Evolutionary conservation across 202 grass and related monocot species (phyloP).

Genomic region (Bolboschoenoplectus hybrid): DNA sequence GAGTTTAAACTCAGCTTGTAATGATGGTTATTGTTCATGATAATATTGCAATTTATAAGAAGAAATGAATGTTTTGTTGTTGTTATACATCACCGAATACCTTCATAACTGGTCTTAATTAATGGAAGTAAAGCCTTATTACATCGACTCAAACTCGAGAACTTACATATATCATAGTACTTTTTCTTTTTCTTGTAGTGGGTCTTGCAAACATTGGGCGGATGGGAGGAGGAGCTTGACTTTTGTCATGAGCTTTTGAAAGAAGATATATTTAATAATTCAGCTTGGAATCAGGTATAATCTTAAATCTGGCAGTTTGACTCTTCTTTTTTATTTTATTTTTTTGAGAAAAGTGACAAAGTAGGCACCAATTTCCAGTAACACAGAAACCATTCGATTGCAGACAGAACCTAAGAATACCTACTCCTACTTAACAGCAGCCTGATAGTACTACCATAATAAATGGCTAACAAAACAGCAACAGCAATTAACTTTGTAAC

Average conservation of each 20-base stretch:
- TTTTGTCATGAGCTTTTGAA: conserved; percentile 76
- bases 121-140: neutral
- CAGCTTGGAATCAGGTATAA: conserved; percentile 97
- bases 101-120: neutral
- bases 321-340: no score
- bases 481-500: no score
- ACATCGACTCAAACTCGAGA: neutral
- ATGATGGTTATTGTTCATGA: neutral
- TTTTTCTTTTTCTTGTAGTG: conserved; percentile 59
- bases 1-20: neutral
- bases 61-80: neutral
- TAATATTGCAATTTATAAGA: neutral
- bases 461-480: no score
- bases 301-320: neutral
- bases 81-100: neutral
- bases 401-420: no score
- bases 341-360: no score
- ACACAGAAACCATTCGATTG: no score
- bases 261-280: conserved; percentile 95
- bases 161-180: neutral
- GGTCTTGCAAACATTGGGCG: conserved; percentile 87
- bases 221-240: conserved; percentile 85
- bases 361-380: no score
- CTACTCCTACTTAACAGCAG: no score
- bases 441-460: no score